Percentiles rank a stretch among this genome's conserved stretches.
These are phyloP conservation scores for Coemansia sp. DNA, from an alignment of 192 early-diverging fungal genomes.

Conservation along the genomic window DNA sequence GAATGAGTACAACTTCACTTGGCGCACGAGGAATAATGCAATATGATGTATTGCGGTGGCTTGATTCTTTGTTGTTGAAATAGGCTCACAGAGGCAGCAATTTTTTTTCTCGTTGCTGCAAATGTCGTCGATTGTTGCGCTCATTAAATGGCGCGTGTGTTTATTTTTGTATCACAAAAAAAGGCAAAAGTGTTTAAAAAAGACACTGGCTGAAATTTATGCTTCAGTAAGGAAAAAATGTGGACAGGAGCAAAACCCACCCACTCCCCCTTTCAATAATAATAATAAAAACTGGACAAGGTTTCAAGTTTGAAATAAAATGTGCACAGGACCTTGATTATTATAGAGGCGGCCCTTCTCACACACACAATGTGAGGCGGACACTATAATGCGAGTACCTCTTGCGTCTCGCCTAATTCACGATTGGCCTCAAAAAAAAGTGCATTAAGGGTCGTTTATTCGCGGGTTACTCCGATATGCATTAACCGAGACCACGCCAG, in stretches of 20 bases:
- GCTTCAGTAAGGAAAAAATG: neutral
- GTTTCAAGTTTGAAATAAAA: neutral
- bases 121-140: too few species aligned
- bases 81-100: neutral
- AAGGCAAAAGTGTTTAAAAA: neutral
- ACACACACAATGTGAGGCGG: neutral
- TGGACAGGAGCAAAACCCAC: too few species aligned
- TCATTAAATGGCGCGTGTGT: too few species aligned
- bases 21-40: neutral
- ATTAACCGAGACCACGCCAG: neutral
- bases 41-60: slow-evolving; percentile 3
- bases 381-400: neutral
- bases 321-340: neutral
- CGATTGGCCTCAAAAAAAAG: too few species aligned
- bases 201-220: too few species aligned
- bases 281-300: neutral
- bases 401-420: too few species aligned
- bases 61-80: neutral
- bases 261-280: neutral
- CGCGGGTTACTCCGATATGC: neutral
- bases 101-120: neutral
- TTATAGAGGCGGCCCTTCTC: neutral
- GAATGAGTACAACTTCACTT: neutral
- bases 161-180: neutral
- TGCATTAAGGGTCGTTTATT: neutral